Evolutionary conservation across 805 yeast genomes (phyloP), one percentile per base, ranked within the genome.

Genomic region (Zygotorulaspora danielsina): DNA sequence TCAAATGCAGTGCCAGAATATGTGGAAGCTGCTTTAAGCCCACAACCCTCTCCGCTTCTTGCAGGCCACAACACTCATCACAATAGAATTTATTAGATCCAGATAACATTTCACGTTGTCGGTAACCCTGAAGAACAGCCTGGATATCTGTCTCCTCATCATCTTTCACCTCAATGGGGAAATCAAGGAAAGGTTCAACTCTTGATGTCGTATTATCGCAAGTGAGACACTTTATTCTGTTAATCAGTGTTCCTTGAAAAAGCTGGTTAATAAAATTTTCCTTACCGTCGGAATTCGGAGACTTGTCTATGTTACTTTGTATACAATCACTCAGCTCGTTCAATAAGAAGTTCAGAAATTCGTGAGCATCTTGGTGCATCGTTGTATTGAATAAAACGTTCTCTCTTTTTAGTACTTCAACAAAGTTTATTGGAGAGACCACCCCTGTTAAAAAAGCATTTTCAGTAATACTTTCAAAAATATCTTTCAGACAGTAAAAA

Each of bases 331-430:
- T 67, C 12, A 83, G 71, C 46, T 84, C 88, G 61, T 93, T 93
- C 38, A 93, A 68, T 50, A 89, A 60, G 55, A 84, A 89, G 59
- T 89, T 90, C 57, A 89, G 72, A 62, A 93, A 93, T 64, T 93
- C 98, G 63, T 93, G 98, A 4, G 97, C 97, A 68, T 93, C 98
- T 59, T 93, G 98, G 60, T 93, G 98, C 96, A 88, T 89, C 30
- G 84, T 79, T 41, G 87, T 81, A 46, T 95, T 71, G 61, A 93
- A 93, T 53, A 90, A 67, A 51, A 80, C 84, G 58, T 90, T 93
- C 49, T 85, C 89, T 41, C 75, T 75, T 59, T 87, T 90, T 39
- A 90, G 67, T 38, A 81, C 81, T 32, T 78, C 81, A 31, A 93
- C 76, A 34, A 93, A 73, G 50, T 76, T 73, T 19, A 71, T 67